Conservation (phyloP, 2,329 filamentous ascomycete genomes). For the Beauveria medogensis region DNA sequence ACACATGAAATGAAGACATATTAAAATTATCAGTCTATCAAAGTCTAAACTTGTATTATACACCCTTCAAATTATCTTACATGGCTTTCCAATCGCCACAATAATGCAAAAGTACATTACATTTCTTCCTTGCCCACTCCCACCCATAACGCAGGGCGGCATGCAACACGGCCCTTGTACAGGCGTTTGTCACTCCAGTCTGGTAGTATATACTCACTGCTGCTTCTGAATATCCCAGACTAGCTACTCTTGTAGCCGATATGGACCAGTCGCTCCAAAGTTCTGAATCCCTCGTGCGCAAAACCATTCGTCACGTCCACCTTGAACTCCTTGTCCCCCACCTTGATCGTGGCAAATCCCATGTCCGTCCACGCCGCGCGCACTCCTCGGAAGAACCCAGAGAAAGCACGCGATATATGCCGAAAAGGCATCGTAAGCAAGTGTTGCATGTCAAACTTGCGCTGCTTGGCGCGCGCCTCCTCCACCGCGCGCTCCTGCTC, state of each 20-base stretch:
- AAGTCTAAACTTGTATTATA: not conserved
- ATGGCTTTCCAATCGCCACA: not conserved
- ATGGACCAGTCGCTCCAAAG: slow-evolving; percentile 46
- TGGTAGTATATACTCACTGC: not conserved
- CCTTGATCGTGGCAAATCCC: slow-evolving; percentile 44
- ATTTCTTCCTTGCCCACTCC: not conserved
- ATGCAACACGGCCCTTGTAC: not conserved
- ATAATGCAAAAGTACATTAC: not conserved
- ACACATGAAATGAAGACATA: not conserved
- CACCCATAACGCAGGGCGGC: not conserved
- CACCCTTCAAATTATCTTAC: not conserved
- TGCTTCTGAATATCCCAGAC: not conserved
- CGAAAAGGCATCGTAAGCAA: slow-evolving; percentile 51
- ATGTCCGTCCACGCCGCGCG: slow-evolving; percentile 46
- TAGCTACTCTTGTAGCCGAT: slow-evolving; percentile 17
- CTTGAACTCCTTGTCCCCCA: slow-evolving; percentile 44
- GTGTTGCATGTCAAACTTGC: slow-evolving; percentile 46
- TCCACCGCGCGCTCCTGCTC: slow-evolving; percentile 28
- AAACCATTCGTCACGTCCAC: slow-evolving; percentile 50
- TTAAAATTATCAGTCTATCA: too few species aligned
- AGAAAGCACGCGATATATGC: slow-evolving; percentile 34
- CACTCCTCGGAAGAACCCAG: slow-evolving; percentile 35
- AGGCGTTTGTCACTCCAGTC: not conserved
- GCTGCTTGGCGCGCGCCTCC: slow-evolving; percentile 28
- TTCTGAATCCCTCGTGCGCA: slow-evolving; percentile 50